Evolutionary conservation across 1,284 basidiomycete genomes (phyloP), one percentile per base, ranked within the genome.

Genomic region (Moesziomyces parantarcticus): DNA sequence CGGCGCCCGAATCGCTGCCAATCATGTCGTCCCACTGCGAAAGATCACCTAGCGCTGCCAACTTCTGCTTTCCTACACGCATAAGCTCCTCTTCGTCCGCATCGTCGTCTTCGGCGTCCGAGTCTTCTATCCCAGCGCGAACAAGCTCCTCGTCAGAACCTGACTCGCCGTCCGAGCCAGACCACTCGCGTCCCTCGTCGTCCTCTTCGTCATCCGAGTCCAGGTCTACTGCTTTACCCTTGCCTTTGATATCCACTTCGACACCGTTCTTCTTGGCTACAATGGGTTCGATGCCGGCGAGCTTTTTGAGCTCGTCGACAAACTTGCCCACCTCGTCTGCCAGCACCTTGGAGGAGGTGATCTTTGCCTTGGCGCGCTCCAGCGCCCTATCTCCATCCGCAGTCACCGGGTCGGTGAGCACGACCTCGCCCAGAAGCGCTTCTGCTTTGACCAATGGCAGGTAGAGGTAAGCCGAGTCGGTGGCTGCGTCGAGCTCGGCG

Each of bases 301-400:
- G 46, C 41, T 40, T 56, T 47, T 58, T 68, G n/a, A 78, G 59
- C 61, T 87, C 86, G 10, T 87, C 85, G 0, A 94, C 80, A 18
- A 88, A 87, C 21, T 81, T 78, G 18, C 85, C 85, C 3, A 92
- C 86, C 67, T 88, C 89, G 14, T 87, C 86, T 0, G 92, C 90
- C 13, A 94, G 86, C 20, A 87, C 84, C 82, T 92, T 94, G 2
- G 91, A 91, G 77, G 92, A 93, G 44, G 91, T 86, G 23, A 95
- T 85, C 26, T 91, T 88, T 59, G 88, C 90, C 76, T 92, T 89
- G 1, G 91, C 88, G 83, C 91, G 92, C 8, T 87, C 87, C 18
- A 85, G 78, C 2, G 87, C 83, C 22, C 87, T 58, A 18, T 64
- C 57, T 10, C 58, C 58, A 18, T 49, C 55, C 5, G 16, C 50